Base-by-base conservation (phyloP, 2,329 filamentous ascomycete genomes). In the Fusarium pininemorale region DNA sequence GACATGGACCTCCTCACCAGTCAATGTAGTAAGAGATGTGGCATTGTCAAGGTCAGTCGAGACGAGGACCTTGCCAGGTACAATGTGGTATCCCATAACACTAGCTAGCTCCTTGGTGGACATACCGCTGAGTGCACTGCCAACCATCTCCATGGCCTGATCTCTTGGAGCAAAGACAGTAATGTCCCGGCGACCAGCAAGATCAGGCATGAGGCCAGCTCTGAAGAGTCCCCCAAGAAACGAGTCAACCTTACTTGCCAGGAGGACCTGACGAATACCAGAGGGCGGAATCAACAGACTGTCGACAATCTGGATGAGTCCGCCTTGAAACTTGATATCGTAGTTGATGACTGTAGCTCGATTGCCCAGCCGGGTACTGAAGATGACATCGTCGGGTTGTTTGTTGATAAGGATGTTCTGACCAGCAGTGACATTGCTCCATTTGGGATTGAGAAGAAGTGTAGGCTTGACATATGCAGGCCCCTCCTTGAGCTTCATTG, bases 151-250 rank as follows among this genome's bases (percentile, higher is more conserved):
- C 82, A 93, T 90, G 18, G 90, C 90, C 5, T 82, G 82, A 79
- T 92, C 90, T 77, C 83, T 86, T 4, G 91, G 91, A 1, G 88
- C 90, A 72, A 93, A 93, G 70, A 93, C 84, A 63, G 91, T 93
- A 44, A 93, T 73, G 76, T 81, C 80, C 44, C 81, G 77, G 13
- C 81, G 78, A 18, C 80, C 77, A 67, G 87, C 83, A 56, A 90
- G 78, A 24, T 83, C 80, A 6, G 81, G 81, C 78, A 84, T 80
- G 24, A 83, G 66, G 4, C 77, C 63, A 14, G 78, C 72, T 22
- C 78, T 77, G 64, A 82, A 82, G 12, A 83, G 75, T 13, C 69
- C 78, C 18, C 81, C 81, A 24, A 83, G 72, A 59, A 89, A 81
- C 32, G 83, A 82, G 15, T 84, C 82, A 3, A 81, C 78, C 47